Evolutionary conservation across 2,329 filamentous ascomycete genomes (phyloP).

Genomic region (Pestalotiopsis sp.): DNA sequence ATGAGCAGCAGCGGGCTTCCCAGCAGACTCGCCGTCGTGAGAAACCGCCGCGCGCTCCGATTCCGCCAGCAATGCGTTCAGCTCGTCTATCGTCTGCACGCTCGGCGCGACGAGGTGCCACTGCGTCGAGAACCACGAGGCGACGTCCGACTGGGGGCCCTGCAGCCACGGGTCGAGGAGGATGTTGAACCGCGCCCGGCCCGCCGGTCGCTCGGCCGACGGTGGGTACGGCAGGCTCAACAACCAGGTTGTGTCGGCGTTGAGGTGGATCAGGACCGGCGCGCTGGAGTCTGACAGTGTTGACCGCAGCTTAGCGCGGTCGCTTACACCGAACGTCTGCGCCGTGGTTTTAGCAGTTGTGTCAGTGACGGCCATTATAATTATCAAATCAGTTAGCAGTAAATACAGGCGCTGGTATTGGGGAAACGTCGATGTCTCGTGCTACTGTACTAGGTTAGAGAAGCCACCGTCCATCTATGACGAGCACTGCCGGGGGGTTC

Average conservation of each 20-base stretch:
- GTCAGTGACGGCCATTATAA: not conserved
- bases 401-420: too few relatives aligned
- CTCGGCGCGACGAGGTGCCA: constrained; percentile 58
- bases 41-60: constrained; percentile 38
- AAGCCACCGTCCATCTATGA: not conserved
- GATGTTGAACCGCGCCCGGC: constrained; percentile 60
- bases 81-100: constrained; percentile 53
- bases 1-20: constrained; percentile 31
- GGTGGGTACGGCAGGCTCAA: constrained; percentile 61
- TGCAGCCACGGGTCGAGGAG: constrained; percentile 66
- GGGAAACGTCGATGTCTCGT: too few relatives aligned
- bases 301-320: constrained; percentile 8
- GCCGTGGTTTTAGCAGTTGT: not conserved
- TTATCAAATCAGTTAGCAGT: not conserved
- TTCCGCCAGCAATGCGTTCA: constrained; percentile 51
- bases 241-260: constrained; percentile 68
- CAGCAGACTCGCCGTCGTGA: constrained; percentile 10
- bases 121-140: constrained; percentile 65
- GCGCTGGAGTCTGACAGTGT: constrained; percentile 5
- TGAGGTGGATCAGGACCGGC: constrained; percentile 61
- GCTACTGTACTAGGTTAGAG: not conserved
- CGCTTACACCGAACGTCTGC: not conserved
- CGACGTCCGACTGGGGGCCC: constrained; percentile 63
- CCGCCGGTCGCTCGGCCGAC: constrained; percentile 37
- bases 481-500: not conserved